phyloP scores from a whole-genome alignment of 352 stramenopile species.

The Globisporangium barbulae region DNA sequence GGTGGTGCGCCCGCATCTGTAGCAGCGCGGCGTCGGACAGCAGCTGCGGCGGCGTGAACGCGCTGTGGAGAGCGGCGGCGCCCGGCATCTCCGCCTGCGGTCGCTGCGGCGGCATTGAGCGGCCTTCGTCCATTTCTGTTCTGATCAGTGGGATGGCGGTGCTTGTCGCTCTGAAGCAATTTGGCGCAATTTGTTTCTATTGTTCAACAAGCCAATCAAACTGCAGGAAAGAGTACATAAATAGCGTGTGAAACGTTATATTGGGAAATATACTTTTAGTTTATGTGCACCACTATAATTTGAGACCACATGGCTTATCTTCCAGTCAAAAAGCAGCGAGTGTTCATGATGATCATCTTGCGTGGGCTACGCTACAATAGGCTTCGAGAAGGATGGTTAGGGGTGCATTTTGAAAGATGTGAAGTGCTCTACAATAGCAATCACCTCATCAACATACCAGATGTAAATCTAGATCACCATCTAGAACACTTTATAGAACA shows the following conservation, averaged over 20 bases:
- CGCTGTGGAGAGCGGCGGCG: constrained; percentile 3
- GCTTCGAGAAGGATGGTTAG: background rate
- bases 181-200: background rate
- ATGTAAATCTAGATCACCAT: background rate
- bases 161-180: background rate
- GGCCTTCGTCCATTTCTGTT: constrained; percentile 12
- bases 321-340: too few species aligned
- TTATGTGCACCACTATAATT: background rate
- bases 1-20: background rate
- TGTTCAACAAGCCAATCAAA: constrained; percentile 1
- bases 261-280: background rate
- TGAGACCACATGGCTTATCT: too few species aligned
- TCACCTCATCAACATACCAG: too few species aligned
- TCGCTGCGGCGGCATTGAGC: background rate
- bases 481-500: background rate
- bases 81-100: background rate
- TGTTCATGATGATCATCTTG: too few species aligned
- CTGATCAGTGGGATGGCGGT: constrained; percentile 10
- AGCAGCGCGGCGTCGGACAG: constrained; percentile 8
- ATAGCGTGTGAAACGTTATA: background rate
- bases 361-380: too few species aligned
- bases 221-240: background rate
- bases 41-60: constrained; percentile 1
- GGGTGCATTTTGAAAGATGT: constrained; percentile 12
- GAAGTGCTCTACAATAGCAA: background rate